phyloP scores from a whole-genome alignment of 1,139 yeast species.

The Yamadazyma aaseri region DNA sequence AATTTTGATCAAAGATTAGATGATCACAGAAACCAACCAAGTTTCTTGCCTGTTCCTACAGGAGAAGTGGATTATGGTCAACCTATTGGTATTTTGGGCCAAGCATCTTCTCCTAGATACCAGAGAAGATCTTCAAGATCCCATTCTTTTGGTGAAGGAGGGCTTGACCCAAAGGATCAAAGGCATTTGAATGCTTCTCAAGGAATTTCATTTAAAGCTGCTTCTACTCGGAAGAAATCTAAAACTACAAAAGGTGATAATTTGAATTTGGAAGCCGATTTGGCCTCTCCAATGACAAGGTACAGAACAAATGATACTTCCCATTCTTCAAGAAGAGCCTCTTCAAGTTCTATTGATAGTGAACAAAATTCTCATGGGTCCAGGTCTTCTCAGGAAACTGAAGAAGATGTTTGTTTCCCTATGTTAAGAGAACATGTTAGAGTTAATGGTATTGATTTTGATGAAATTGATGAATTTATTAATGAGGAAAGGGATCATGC shows the following conservation, averaged over 20 bases:
- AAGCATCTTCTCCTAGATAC: conserved; percentile 8
- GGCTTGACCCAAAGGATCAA: conserved; percentile 18
- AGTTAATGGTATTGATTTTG: conserved; percentile 74
- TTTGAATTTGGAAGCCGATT: conserved; percentile 27
- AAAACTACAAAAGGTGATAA: conserved; percentile 10
- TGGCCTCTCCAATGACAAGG: conserved; percentile 32
- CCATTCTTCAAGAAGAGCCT: conserved; percentile 29
- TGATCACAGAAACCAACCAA: conserved; percentile 56
- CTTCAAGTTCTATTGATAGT: conserved; percentile 48
- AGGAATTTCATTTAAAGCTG: conserved; percentile 7
- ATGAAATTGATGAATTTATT: conserved; percentile 74
- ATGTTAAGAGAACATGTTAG: conserved; percentile 73
- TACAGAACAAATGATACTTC: conserved; percentile 34
- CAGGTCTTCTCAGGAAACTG: conserved; percentile 79
- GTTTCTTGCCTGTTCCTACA: conserved; percentile 33
- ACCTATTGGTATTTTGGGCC: conserved; percentile 10
- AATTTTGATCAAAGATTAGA: conserved; percentile 52
- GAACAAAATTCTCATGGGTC: conserved; percentile 73
- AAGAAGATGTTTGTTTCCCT: conserved; percentile 97
- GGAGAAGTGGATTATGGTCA: conserved; percentile 7
- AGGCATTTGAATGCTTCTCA: conserved; percentile 14
- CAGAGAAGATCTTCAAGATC: conserved; percentile 26
- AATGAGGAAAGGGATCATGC: conserved; percentile 46
- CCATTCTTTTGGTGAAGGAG: conserved; percentile 29
- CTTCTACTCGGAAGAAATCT: conserved; percentile 12